A percentile compares a stretch with the other conserved stretches of the same genome.
Evolutionary conservation across 306 rosid species (phyloP).

Genomic region (Casuarina equisetifolia): DNA sequence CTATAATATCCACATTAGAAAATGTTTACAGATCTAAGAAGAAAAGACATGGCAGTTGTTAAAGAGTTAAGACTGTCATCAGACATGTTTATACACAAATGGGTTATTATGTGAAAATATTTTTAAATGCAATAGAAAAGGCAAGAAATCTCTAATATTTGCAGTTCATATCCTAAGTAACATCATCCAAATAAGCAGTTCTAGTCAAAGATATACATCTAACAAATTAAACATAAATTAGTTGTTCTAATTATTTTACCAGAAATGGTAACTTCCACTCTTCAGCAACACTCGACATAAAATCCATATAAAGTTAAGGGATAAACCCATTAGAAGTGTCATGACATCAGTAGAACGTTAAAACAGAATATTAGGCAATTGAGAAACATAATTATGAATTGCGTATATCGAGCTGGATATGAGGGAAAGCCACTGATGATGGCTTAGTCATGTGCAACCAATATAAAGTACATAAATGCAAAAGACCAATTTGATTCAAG

Average conservation of each 20-base stretch:
- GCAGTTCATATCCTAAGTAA: not conserved
- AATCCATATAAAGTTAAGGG: not conserved
- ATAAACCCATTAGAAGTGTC: not conserved
- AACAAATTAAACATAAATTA: not conserved
- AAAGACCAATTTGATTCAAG: not conserved
- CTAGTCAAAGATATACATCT: not conserved
- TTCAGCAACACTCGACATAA: not conserved
- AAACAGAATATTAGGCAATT: not conserved
- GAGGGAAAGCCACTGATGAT: not conserved
- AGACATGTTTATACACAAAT: conserved; percentile 12
- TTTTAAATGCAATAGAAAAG: conserved; percentile 10
- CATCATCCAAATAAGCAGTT: not conserved
- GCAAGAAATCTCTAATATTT: not conserved
- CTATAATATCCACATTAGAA: conserved; percentile 35
- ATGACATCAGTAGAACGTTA: not conserved
- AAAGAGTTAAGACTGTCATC: not conserved
- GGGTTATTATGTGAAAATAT: not conserved
- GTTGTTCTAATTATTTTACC: not conserved
- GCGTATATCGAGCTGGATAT: not conserved
- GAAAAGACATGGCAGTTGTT: conserved; percentile 19
- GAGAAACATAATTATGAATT: not conserved
- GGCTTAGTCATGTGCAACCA: not conserved
- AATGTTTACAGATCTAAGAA: conserved; percentile 12
- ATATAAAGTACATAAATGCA: not conserved
- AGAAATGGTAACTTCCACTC: not conserved